A percentile compares a stretch with the other conserved stretches of the same genome.
phyloP scores from a whole-genome alignment of 805 yeast genomes.

The Spathaspora girioi region DNA sequence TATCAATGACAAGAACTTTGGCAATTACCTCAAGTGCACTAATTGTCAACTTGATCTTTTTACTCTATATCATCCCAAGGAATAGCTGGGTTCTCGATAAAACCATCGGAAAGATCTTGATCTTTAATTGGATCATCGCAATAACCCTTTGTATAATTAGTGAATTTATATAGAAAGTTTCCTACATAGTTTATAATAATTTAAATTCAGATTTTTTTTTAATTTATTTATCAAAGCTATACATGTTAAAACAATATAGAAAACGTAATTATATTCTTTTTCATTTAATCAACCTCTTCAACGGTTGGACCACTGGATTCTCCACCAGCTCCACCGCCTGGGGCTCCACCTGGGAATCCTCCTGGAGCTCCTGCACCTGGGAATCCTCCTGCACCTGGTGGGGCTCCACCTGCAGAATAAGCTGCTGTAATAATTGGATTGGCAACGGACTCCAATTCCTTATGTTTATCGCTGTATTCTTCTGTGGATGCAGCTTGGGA shows the following conservation, averaged over 20 bases:
- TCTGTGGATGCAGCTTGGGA: conserved; percentile 38
- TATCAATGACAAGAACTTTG: conserved; percentile 19
- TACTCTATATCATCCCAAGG: conserved; percentile 17
- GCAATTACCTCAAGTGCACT: conserved; percentile 16
- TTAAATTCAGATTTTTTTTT: neutral
- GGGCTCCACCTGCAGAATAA: conserved; percentile 26
- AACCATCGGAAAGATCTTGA: conserved; percentile 27
- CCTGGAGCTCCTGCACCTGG: conserved; percentile 31
- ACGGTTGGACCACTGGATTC: conserved; percentile 38
- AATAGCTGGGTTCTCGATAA: conserved; percentile 32
- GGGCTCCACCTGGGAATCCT: conserved; percentile 7
- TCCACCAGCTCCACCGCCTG: conserved; percentile 17
- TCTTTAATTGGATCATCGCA: conserved; percentile 27
- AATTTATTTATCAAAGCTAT: neutral
- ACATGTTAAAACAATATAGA: conserved; percentile 1
- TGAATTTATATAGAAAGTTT: conserved; percentile 13
- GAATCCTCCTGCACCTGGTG: conserved; percentile 29
- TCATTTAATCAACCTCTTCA: conserved; percentile 35
- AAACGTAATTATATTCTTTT: neutral
- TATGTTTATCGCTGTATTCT: conserved; percentile 37
- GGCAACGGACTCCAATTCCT: conserved; percentile 38
- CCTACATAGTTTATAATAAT: neutral
- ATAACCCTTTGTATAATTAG: conserved; percentile 22
- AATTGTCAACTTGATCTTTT: conserved; percentile 17
- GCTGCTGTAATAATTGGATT: conserved; percentile 37